Evolutionary conservation across 306 rosid genomes (phyloP).

Genomic region (Casuarina cunninghamiana): DNA sequence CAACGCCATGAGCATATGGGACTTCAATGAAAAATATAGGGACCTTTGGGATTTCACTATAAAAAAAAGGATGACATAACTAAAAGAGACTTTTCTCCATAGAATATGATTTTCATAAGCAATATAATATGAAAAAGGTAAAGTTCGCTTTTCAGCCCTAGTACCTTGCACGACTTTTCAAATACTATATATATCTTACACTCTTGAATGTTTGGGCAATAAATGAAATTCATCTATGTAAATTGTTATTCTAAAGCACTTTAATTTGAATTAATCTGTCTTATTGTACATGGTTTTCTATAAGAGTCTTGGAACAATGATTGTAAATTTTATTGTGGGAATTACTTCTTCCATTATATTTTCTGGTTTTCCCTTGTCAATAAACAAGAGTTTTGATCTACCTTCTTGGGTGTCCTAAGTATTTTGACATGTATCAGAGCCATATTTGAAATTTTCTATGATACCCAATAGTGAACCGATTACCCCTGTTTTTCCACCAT

Average conservation of each 20-base stretch:
- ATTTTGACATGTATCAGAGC: no score
- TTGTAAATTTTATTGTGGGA: no score
- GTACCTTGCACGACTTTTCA: background rate
- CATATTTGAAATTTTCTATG: no score
- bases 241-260: background rate
- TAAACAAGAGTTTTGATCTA: no score
- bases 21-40: conserved; percentile 85
- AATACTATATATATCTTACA: background rate
- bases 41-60: conserved; percentile 94
- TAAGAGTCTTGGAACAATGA: no score
- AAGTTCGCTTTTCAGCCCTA: background rate
- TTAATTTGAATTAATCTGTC: no score
- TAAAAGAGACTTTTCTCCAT: conserved; percentile 40
- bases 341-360: no score
- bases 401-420: no score
- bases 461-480: no score
- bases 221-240: background rate
- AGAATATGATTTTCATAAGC: conserved; percentile 11
- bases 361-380: no score
- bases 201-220: background rate
- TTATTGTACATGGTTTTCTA: no score
- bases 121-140: conserved; percentile 18
- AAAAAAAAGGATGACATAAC: conserved; percentile 51
- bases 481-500: no score
- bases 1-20: conserved; percentile 90